Evolutionary conservation across 768 basidiomycete species (phyloP), one percentile per base, ranked within the genome.

Genomic region (Dendrothele bispora): DNA sequence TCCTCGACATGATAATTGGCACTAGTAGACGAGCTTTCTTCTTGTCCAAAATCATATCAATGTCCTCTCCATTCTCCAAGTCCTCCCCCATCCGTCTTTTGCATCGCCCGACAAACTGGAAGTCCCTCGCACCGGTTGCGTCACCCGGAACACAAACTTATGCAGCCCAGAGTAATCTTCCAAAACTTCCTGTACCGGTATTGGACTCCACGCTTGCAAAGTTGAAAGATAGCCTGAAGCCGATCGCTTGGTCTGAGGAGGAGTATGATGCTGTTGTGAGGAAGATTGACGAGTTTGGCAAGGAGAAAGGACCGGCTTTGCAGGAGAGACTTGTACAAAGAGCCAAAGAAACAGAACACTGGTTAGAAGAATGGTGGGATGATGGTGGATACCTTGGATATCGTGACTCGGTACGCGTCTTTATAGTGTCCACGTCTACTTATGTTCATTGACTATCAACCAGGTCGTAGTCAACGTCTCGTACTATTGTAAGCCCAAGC

Each of bases 291-390:
- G 69, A 76, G 3, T 90, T 92, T 54, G 82, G 65, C 7, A 51
- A 48, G 3, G 64, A 60, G 2, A 73, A 72, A 38, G 83, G 75
- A 1, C 74, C 64, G 4, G 66, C 75, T 59, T 74, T 95, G 26
- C 93, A 95, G 52, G 61, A 71, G 37, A 66, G 85, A 24, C 67
- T 97, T 48, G 66, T 83, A 52, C 62, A 75, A 34, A 73, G 80
- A 36, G 74, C 79, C 15, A 68, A 68, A 21, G 74, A 78, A 50
- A 78, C 70, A 37, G 72, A 75, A 29, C 88, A 91, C 57, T 98
- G 94, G 94, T 72, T 98, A 21, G 89, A 91, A 56, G 80, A 89
- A 49, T 97, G 95, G 92, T 98, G 95, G 94, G 93, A 98, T 62
- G 85, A 91, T 54, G 64, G 61, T 14, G 90, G 72, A 1, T 98